phyloP scores from a whole-genome alignment of 768 basidiomycete species.

The Lactifluus echinatus region DNA sequence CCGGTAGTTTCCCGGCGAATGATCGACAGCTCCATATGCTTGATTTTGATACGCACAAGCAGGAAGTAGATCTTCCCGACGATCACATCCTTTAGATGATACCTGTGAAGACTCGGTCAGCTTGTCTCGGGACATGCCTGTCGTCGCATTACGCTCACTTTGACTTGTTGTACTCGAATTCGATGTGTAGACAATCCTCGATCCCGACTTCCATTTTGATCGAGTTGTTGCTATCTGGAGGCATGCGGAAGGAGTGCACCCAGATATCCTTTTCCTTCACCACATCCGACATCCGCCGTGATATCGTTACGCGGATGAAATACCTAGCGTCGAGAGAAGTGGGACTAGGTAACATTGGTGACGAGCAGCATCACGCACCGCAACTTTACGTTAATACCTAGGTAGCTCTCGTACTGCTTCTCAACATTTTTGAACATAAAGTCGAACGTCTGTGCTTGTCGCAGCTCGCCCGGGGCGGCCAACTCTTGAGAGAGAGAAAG shows the following conservation, averaged over 20 bases:
- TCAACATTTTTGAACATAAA: slow-evolving; percentile 99
- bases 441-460: slow-evolving; percentile 92
- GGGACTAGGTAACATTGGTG: neutral
- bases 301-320: slow-evolving; percentile 84
- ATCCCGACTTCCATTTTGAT: slow-evolving; percentile 99
- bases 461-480: slow-evolving; percentile 93
- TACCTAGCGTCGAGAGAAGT: slow-evolving; percentile 47
- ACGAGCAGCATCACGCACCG: slow-evolving; percentile 42
- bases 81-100: slow-evolving; percentile 97
- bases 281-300: slow-evolving; percentile 88
- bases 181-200: slow-evolving; percentile 97
- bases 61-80: slow-evolving; percentile 99
- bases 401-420: slow-evolving; percentile 97
- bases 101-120: slow-evolving; percentile 43
- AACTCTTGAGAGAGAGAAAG: slow-evolving; percentile 91
- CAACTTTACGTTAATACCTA: slow-evolving; percentile 97
- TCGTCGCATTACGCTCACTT: slow-evolving; percentile 48
- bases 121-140: slow-evolving; percentile 28
- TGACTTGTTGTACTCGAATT: slow-evolving; percentile 99
- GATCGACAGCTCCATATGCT: slow-evolving; percentile 98
- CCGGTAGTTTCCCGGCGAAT: slow-evolving; percentile 97
- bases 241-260: slow-evolving; percentile 99
- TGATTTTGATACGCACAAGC: slow-evolving; percentile 97
- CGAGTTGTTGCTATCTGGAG: slow-evolving; percentile 93
- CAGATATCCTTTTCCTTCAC: slow-evolving; percentile 90